Percentiles rank a stretch among this genome's conserved stretches.
Conservation (phyloP, 2,329 filamentous ascomycete species). For the Penicillium rolfsii region DNA sequence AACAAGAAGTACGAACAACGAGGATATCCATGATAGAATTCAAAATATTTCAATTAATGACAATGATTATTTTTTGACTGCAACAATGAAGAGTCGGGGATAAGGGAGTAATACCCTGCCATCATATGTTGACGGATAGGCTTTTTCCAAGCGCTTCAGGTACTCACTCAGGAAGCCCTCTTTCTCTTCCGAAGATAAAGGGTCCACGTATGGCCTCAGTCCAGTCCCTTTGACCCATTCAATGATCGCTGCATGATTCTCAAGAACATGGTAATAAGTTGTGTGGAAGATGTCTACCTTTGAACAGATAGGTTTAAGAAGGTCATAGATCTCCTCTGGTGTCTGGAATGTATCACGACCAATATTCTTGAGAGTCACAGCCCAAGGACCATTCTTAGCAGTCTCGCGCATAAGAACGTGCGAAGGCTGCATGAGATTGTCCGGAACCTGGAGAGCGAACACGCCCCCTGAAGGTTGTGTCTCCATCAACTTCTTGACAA, state of each 20-base stretch:
- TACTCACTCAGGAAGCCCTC: conserved; percentile 55
- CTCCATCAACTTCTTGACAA: conserved; percentile 51
- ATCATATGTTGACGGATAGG: conserved; percentile 53
- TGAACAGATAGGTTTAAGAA: conserved; percentile 48
- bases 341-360: conserved; percentile 55
- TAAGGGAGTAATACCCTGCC: conserved; percentile 60
- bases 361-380: conserved; percentile 36
- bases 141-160: conserved; percentile 46
- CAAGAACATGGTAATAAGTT: conserved; percentile 57
- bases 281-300: conserved; percentile 59
- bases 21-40: background rate
- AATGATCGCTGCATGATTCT: conserved; percentile 55
- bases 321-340: conserved; percentile 54
- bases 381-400: conserved; percentile 47
- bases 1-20: background rate
- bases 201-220: conserved; percentile 58
- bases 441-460: conserved; percentile 59
- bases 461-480: conserved; percentile 51
- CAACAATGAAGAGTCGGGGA: conserved; percentile 61
- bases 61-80: conserved; percentile 31
- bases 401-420: conserved; percentile 57
- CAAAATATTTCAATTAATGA: background rate
- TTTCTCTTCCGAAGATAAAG: conserved; percentile 47
- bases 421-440: conserved; percentile 55
- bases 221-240: conserved; percentile 65